Conservation (phyloP, 169 alveolate species). For the Plasmodium yoelii region DNA sequence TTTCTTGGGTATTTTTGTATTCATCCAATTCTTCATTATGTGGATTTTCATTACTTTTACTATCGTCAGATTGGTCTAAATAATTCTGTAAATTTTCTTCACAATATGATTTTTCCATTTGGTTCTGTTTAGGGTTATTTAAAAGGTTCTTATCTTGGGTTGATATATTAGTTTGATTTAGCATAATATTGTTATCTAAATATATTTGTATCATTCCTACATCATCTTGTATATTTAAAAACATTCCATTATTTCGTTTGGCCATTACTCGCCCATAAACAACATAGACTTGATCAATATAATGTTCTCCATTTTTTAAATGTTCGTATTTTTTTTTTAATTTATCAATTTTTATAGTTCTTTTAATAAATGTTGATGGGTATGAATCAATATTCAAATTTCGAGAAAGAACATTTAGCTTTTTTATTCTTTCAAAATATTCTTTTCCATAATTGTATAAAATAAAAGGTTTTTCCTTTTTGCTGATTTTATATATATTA, state of each 20-base stretch:
- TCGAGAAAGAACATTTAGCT: slow-evolving; percentile 36
- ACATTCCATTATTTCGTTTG: slow-evolving; percentile 79
- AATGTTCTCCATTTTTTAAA: slow-evolving; percentile 63
- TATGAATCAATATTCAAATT: slow-evolving; percentile 58
- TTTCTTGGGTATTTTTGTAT: not conserved
- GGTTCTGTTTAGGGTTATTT: slow-evolving; percentile 10
- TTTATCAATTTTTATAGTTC: slow-evolving; percentile 41
- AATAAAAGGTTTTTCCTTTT: slow-evolving; percentile 4
- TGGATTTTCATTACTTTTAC: not conserved
- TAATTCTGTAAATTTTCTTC: not conserved
- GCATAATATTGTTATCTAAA: slow-evolving; percentile 21
- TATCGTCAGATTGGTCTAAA: not conserved
- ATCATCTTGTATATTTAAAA: slow-evolving; percentile 73
- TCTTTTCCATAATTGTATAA: slow-evolving; percentile 65
- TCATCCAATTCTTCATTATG: not conserved
- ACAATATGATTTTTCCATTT: not conserved
- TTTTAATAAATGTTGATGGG: slow-evolving; percentile 60
- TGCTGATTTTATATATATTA: not conserved
- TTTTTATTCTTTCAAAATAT: slow-evolving; percentile 63
- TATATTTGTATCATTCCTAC: slow-evolving; percentile 56
- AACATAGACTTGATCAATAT: slow-evolving; percentile 12
- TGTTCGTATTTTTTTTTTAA: slow-evolving; percentile 45
- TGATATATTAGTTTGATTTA: not conserved
- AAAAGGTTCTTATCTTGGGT: not conserved
- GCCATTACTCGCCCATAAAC: slow-evolving; percentile 74